Base-by-base conservation (phyloP, 2,329 filamentous ascomycete genomes). In the Claviceps capensis region DNA sequence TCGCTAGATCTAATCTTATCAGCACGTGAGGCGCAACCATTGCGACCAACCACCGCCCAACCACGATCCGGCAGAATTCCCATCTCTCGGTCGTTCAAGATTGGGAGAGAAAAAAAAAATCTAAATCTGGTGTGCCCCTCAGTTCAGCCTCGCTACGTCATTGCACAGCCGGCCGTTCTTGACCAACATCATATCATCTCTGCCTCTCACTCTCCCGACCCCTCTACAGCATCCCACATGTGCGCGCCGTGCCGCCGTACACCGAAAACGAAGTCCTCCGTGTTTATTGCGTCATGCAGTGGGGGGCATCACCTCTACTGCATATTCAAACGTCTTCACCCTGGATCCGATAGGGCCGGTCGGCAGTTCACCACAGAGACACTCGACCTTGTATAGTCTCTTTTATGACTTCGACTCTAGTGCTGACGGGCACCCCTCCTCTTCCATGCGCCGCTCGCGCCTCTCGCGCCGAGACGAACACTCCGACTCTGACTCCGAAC, bases 231-330 rank as follows among this genome's bases (percentile, higher is more conserved):
- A 34, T 17, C 9, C 46, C 49, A 49, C 41, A 53, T 53, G 52
- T 46, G 40, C 52, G 45, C 36, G 34, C 34, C 51, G 51, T 52
- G 47, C 43, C 46, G 47, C 47, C 50, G 41, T 44, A 42, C 48
- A 14, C 41, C 30, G 16, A 26, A 46, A 11, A 41, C 30, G 13
- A 26, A 46, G 43, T 49, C n/a, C 34, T 52, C 43, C 13, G 48
- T 52, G 53, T 55, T 52, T 53, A 61, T 60, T 57, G 60, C 68
- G 73, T 65, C 61, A 81, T 82, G 79, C 74, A 71, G 78, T 71
- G 73, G 65, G 63, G 65, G 77, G 77, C 73, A 68, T 63, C 58
- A 60, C 66, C 76, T 78, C 78, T 75, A 72, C 75, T 72, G 75
- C 74, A 73, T 67, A 66, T 63, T 59, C 61, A 57, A 60, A 50